A percentile compares a stretch with the other conserved stretches of the same genome.
Conservation (phyloP, 495 filamentous ascomycete species). For the Penicillium diatomitis region DNA sequence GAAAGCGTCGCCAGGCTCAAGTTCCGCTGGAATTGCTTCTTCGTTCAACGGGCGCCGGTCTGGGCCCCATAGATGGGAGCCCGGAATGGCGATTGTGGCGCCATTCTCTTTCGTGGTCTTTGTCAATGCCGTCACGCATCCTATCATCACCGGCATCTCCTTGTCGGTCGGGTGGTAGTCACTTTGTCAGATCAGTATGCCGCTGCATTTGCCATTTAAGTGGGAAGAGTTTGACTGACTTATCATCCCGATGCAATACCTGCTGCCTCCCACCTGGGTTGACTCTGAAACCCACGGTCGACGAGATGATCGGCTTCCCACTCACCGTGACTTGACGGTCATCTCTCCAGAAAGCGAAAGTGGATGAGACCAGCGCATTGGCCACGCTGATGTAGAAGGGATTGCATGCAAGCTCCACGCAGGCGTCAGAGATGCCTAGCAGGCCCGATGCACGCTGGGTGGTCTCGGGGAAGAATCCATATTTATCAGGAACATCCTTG, state of each 20-base stretch:
- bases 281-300: conserved; percentile 23
- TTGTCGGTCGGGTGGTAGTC: conserved; percentile 10
- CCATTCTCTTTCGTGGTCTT: conserved; percentile 33
- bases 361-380: conserved; percentile 17
- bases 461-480: conserved; percentile 21
- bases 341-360: conserved; percentile 16
- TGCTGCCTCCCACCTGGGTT: conserved; percentile 22
- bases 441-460: conserved; percentile 23
- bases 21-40: conserved; percentile 17
- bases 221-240: conserved; percentile 1
- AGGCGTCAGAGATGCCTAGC: conserved; percentile 21
- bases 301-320: conserved; percentile 19
- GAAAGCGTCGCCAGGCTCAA: conserved; percentile 23
- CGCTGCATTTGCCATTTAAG: not conserved
- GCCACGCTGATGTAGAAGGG: conserved; percentile 14
- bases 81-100: conserved; percentile 37
- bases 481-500: conserved; percentile 15
- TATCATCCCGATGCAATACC: conserved; percentile 28
- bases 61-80: conserved; percentile 29
- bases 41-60: conserved; percentile 15
- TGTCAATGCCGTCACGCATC: conserved; percentile 15
- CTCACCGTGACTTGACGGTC: conserved; percentile 15
- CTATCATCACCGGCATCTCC: conserved; percentile 12
- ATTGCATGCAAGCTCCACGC: conserved; percentile 18
- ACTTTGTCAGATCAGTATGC: conserved; percentile 1